phyloP scores from a whole-genome alignment of 495 filamentous ascomycete genomes.

The Hypomontagnella submonticulosa region DNA sequence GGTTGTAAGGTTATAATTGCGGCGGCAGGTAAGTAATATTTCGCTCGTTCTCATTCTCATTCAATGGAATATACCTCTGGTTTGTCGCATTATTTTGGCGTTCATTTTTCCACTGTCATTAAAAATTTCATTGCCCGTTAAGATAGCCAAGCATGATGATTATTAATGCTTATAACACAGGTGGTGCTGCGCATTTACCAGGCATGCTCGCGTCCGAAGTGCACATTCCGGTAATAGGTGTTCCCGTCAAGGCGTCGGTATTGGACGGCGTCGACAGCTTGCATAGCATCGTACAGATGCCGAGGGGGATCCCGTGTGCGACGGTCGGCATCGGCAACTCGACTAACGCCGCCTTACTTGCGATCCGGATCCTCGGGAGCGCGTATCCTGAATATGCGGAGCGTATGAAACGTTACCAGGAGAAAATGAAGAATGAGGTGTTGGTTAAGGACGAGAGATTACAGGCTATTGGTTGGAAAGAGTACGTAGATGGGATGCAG shows the following conservation, averaged over 20 bases:
- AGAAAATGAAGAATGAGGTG: constrained; percentile 71
- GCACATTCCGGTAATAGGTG: constrained; percentile 89
- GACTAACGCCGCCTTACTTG: constrained; percentile 89
- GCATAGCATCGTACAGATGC: constrained; percentile 94
- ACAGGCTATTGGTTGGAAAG: constrained; percentile 73
- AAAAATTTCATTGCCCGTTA: background rate
- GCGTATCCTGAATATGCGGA: constrained; percentile 67
- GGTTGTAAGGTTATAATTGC: constrained; percentile 94
- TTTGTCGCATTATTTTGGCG: no score
- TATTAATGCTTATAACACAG: constrained; percentile 44
- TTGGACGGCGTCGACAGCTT: constrained; percentile 91
- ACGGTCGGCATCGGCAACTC: constrained; percentile 90
- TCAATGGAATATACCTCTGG: background rate
- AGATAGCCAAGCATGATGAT: background rate
- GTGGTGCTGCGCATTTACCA: constrained; percentile 90
- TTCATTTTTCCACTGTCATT: background rate
- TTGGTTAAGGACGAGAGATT: constrained; percentile 73
- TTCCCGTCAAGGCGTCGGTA: constrained; percentile 87
- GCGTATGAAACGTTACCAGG: constrained; percentile 74
- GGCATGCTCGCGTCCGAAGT: constrained; percentile 92
- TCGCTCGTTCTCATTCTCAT: background rate
- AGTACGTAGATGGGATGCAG: constrained; percentile 61
- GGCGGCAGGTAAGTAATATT: constrained; percentile 67
- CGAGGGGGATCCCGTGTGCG: constrained; percentile 57
- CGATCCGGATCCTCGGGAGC: constrained; percentile 82